Conservation (phyloP, 495 filamentous ascomycete genomes). For the Aspergillus baeticus region DNA sequence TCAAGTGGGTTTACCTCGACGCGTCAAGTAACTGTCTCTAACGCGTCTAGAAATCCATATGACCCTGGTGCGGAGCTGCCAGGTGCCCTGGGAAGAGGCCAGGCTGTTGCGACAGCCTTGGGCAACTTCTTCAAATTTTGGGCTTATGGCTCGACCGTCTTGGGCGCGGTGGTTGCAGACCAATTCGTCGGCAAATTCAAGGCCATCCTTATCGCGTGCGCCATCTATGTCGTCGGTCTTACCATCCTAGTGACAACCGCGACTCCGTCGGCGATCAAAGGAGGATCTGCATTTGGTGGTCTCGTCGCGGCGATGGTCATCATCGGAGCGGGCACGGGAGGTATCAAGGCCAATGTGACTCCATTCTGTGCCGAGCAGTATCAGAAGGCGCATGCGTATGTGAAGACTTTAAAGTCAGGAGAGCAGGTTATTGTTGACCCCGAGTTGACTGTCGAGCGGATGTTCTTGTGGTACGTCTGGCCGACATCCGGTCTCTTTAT, state of each 20-base stretch:
- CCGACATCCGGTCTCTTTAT: too few species aligned
- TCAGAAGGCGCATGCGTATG: constrained; percentile 25
- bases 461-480: constrained; percentile 26
- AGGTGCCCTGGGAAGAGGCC: constrained; percentile 15
- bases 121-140: constrained; percentile 23
- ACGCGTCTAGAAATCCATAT: constrained; percentile 15
- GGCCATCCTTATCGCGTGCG: constrained; percentile 56
- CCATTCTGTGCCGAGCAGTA: constrained; percentile 51
- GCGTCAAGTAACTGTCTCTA: neutral
- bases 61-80: constrained; percentile 13
- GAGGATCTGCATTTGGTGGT: constrained; percentile 16
- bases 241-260: constrained; percentile 61
- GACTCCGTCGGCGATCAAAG: constrained; percentile 42
- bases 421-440: constrained; percentile 64
- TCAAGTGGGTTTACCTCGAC: constrained; percentile 9
- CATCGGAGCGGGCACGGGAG: constrained; percentile 40
- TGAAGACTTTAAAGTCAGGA: constrained; percentile 44
- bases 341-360: constrained; percentile 59
- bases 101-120: constrained; percentile 16
- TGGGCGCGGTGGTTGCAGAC: constrained; percentile 37
- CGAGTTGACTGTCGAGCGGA: constrained; percentile 44
- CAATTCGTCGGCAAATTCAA: constrained; percentile 50
- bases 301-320: constrained; percentile 20
- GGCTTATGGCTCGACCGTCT: constrained; percentile 35
- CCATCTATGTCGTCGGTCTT: constrained; percentile 60